A percentile compares a stretch with the other conserved stretches of the same genome.
phyloP scores from a whole-genome alignment of 257 asterid species.

The Echites panduratus region DNA sequence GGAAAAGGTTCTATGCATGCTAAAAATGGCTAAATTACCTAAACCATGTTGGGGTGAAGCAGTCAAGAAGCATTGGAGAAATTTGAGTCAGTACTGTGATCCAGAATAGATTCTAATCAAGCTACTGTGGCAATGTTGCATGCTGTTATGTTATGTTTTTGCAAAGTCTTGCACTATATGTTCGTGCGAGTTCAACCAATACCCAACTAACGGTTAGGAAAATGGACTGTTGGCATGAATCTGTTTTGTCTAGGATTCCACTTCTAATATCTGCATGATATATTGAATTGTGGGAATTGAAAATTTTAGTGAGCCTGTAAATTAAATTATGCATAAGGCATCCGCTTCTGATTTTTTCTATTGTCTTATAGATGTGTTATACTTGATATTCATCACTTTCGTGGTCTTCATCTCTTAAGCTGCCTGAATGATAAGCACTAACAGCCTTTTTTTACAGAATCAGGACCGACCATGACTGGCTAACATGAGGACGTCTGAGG shows the following conservation, averaged over 20 bases:
- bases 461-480: slow-evolving; percentile 82
- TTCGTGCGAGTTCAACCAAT: background rate
- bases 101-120: slow-evolving; percentile 65
- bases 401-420: background rate
- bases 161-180: background rate
- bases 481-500: slow-evolving; percentile 54
- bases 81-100: slow-evolving; percentile 86
- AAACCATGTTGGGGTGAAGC: too few species aligned
- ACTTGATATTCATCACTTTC: background rate
- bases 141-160: slow-evolving; percentile 75
- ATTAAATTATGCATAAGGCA: background rate
- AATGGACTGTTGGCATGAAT: background rate
- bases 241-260: background rate
- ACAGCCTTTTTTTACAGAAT: slow-evolving; percentile 52
- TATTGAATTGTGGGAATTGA: background rate
- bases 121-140: slow-evolving; percentile 79
- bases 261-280: background rate
- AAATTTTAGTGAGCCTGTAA: background rate
- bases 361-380: background rate
- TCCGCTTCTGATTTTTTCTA: slow-evolving; percentile 1
- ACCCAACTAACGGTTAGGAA: background rate
- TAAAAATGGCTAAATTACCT: too few species aligned
- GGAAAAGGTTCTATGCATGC: too few species aligned
- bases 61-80: slow-evolving; percentile 74
- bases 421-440: too few species aligned